Conservation (phyloP, 1,284 basidiomycete genomes). For the Malassezia nana region DNA sequence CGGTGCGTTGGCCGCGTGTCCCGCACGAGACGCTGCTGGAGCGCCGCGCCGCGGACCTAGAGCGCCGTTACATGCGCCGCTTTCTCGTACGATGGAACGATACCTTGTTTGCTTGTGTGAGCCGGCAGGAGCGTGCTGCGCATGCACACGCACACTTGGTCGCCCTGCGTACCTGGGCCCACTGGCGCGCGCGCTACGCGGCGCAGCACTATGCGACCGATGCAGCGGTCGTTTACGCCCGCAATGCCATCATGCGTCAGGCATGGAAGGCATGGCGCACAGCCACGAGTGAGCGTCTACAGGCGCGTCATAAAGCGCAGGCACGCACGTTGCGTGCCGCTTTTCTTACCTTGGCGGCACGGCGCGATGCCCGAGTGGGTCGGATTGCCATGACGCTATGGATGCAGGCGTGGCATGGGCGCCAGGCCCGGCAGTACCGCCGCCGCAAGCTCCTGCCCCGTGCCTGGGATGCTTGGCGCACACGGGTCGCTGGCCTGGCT, state of each 20-base stretch:
- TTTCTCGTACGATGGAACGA: not conserved
- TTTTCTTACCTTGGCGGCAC: not conserved
- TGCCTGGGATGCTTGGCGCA: not conserved
- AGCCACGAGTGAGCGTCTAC: not conserved
- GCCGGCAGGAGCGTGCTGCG: not conserved
- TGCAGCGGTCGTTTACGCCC: not conserved
- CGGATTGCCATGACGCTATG: slow-evolving; percentile 5
- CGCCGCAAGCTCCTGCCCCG: not conserved
- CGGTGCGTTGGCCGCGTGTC: not conserved
- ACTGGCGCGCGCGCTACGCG: not conserved
- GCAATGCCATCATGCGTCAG: not conserved
- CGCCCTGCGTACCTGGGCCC: not conserved
- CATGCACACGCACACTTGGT: not conserved
- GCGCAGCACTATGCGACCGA: not conserved
- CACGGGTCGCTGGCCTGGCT: not conserved
- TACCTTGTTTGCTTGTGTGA: not conserved
- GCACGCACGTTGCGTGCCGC: not conserved
- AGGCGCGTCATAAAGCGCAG: not conserved
- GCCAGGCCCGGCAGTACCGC: not conserved
- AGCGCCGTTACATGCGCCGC: not conserved
- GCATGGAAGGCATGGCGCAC: not conserved
- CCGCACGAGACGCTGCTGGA: not conserved
- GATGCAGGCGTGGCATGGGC: slow-evolving; percentile 2
- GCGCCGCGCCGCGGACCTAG: not conserved
- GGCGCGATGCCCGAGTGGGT: not conserved